Percentiles rank a stretch among this genome's conserved stretches.
Conservation (phyloP, 1,284 basidiomycete genomes). For the Fomitopsis schrenkii region DNA sequence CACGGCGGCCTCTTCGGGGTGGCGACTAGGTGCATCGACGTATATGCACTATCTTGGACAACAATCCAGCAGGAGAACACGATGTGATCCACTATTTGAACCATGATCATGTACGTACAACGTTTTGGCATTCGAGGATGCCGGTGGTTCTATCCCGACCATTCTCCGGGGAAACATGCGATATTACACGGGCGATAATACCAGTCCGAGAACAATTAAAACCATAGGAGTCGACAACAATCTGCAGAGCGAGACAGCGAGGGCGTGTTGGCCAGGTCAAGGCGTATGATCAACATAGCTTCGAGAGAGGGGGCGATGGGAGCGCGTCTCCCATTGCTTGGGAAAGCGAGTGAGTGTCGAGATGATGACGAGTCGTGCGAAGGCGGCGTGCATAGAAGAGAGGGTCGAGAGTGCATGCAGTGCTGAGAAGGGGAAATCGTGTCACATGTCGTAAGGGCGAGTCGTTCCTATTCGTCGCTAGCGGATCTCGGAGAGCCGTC, state of each 20-base stretch:
- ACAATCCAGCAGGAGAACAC: background rate
- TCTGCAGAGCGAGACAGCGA: conserved; percentile 5
- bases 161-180: background rate
- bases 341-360: background rate
- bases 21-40: background rate
- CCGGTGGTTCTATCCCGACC: background rate
- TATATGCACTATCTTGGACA: background rate
- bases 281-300: conserved; percentile 6
- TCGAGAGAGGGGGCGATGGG: background rate
- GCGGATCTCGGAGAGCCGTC: conserved; percentile 42
- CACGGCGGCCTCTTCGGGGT: background rate
- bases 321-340: background rate
- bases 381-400: background rate
- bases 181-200: conserved; percentile 1
- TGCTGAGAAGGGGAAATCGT: background rate
- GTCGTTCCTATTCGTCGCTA: conserved; percentile 8
- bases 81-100: too few species aligned
- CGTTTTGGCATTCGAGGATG: background rate
- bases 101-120: background rate
- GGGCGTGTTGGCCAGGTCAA: background rate
- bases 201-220: background rate
- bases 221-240: conserved; percentile 4
- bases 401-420: background rate
- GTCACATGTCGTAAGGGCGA: conserved; percentile 2
- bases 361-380: background rate